Conservation (phyloP, 2,329 filamentous ascomycete species). For the Pestalotiopsis sp. region DNA sequence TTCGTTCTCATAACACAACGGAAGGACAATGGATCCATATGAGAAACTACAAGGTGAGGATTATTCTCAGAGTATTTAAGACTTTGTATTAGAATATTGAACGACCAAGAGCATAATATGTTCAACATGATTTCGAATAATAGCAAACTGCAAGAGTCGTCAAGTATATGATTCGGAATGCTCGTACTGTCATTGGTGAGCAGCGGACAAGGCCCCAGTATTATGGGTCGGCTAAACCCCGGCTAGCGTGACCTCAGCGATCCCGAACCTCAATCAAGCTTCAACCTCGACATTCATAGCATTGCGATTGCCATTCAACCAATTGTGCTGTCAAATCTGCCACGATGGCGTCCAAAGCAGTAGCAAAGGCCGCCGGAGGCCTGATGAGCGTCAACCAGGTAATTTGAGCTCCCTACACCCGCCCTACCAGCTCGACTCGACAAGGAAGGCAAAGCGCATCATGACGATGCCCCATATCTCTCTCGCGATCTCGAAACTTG, state of each 20-base stretch:
- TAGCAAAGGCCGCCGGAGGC: slow-evolving; percentile 56
- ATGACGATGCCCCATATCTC: neutral
- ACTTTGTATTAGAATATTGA: no score
- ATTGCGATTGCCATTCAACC: slow-evolving; percentile 17
- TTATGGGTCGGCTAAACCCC: slow-evolving; percentile 1
- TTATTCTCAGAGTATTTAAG: no score
- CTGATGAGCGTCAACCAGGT: slow-evolving; percentile 64
- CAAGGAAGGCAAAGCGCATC: neutral
- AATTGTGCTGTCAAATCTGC: slow-evolving; percentile 29
- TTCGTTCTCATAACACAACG: no score
- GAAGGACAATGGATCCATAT: no score
- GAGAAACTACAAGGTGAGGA: no score
- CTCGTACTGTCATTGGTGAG: neutral
- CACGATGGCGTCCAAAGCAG: slow-evolving; percentile 65
- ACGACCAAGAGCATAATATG: no score
- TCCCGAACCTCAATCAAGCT: slow-evolving; percentile 7
- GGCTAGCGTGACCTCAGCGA: slow-evolving; percentile 5
- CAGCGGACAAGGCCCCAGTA: neutral
- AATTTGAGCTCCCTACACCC: slow-evolving; percentile 18
- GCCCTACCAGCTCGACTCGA: neutral
- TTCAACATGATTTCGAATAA: neutral
- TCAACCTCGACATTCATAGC: slow-evolving; percentile 6
- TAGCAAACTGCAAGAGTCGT: neutral
- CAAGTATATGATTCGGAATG: neutral
- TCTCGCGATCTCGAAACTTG: neutral